phyloP scores from a whole-genome alignment of 176 grass and related monocot species.

The Avena atlantica region DNA sequence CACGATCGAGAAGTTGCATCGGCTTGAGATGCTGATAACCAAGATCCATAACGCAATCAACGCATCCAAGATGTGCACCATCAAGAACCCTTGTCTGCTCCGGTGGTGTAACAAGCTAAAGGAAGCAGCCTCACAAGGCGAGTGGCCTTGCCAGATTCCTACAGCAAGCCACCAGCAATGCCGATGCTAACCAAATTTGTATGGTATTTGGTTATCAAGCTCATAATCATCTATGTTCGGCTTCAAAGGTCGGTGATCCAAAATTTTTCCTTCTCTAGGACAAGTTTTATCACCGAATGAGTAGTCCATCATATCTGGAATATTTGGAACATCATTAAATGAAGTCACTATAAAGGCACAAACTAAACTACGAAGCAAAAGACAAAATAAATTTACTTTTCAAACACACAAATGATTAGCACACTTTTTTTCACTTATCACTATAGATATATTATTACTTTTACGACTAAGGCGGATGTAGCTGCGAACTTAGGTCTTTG shows the following conservation, averaged over 20 bases:
- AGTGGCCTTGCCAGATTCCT: slow-evolving; percentile 8
- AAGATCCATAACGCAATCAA: slow-evolving; percentile 13
- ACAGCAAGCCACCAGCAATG: background rate
- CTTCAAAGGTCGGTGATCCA: slow-evolving; percentile 66
- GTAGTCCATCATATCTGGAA: slow-evolving; percentile 61
- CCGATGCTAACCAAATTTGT: background rate
- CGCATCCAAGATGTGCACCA: background rate
- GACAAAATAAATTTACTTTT: background rate
- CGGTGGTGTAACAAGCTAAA: slow-evolving; percentile 35
- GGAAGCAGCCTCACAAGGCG: background rate
- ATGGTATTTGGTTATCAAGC: slow-evolving; percentile 35
- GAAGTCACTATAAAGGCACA: background rate
- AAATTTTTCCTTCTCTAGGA: slow-evolving; percentile 48
- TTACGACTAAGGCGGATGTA: slow-evolving; percentile 70
- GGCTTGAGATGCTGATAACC: slow-evolving; percentile 32
- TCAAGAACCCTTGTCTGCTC: background rate
- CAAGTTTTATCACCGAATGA: slow-evolving; percentile 21
- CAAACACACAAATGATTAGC: background rate
- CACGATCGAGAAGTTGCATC: slow-evolving; percentile 1
- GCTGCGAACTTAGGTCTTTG: slow-evolving; percentile 59
- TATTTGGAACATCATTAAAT: background rate
- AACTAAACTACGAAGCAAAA: background rate
- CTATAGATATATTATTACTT: slow-evolving; percentile 40
- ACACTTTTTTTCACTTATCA: background rate
- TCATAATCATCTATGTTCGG: slow-evolving; percentile 67